A percentile compares a stretch with the other conserved stretches of the same genome.
Evolutionary conservation across 148 eudicot species (phyloP).

Genomic region (Oxyria digyna): DNA sequence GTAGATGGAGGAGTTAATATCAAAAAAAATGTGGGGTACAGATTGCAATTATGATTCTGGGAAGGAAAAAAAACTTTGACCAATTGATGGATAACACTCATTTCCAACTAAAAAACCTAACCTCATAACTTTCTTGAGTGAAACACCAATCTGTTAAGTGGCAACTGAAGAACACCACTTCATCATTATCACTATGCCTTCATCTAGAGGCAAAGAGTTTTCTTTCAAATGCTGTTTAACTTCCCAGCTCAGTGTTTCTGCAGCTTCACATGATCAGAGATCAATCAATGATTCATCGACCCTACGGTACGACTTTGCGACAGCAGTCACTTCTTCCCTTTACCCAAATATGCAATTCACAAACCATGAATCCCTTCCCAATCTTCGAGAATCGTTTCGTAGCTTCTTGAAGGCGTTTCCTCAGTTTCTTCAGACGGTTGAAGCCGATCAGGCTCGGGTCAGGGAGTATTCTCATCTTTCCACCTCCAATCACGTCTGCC

Average conservation of each 20-base stretch:
- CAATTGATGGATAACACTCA: not conserved
- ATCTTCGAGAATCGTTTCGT: conserved; percentile 25
- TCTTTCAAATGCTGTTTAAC: not conserved
- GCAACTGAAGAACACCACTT: not conserved
- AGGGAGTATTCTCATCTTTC: conserved; percentile 44
- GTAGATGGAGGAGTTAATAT: conserved; percentile 5
- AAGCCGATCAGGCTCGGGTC: conserved; percentile 46
- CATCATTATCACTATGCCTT: not conserved
- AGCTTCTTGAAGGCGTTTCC: conserved; percentile 33
- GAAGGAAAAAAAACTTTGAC: not conserved
- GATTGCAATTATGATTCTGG: not conserved
- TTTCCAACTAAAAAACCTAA: not conserved
- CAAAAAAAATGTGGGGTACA: not conserved
- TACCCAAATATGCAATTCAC: conserved; percentile 49
- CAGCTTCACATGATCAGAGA: conserved; percentile 5
- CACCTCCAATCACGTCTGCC: conserved; percentile 33
- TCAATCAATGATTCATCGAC: not conserved
- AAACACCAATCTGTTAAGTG: not conserved
- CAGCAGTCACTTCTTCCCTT: conserved; percentile 40
- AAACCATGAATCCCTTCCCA: conserved; percentile 65
- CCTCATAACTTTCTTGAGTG: not conserved
- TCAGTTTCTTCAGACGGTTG: conserved; percentile 31
- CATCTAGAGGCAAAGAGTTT: not conserved
- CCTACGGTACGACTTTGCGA: conserved; percentile 15
- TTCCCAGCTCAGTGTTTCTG: conserved; percentile 2